Percentiles rank a stretch among this genome's conserved stretches.
These are phyloP conservation scores for Digitaria exilis DNA, from an alignment of 202 grass and related monocot genomes.

Conservation along the genomic window DNA sequence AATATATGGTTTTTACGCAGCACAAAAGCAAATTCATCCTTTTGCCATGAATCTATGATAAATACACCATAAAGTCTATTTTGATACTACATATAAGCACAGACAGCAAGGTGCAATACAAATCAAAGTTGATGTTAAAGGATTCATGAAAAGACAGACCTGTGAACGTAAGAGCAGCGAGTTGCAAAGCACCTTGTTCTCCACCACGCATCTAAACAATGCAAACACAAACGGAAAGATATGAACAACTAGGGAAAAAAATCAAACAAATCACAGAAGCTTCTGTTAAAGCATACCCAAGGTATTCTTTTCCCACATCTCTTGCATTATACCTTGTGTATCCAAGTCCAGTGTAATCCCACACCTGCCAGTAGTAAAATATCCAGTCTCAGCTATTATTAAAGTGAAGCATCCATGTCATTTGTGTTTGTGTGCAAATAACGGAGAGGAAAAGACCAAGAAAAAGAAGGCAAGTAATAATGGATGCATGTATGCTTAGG, in stretches of 20 bases:
- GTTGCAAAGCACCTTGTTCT: conserved; percentile 98
- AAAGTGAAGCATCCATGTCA: neutral
- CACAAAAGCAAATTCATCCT: neutral
- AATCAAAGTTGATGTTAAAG: conserved; percentile 18
- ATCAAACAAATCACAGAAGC: neutral
- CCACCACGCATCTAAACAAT: conserved; percentile 86
- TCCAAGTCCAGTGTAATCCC: conserved; percentile 97
- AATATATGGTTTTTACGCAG: neutral
- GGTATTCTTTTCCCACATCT: conserved; percentile 84
- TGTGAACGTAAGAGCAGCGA: conserved; percentile 75
- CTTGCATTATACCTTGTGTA: conserved; percentile 86
- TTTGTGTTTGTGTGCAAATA: neutral
- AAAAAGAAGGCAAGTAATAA: neutral
- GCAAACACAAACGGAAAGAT: conserved; percentile 12
- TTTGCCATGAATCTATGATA: conserved; percentile 9
- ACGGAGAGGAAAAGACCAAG: neutral
- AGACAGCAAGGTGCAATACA: neutral
- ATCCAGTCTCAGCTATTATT: conserved; percentile 21
- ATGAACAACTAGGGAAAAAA: neutral
- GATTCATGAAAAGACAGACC: conserved; percentile 44
- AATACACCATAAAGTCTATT: neutral
- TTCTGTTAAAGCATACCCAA: conserved; percentile 64
- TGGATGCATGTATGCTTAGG: neutral
- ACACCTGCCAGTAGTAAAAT: conserved; percentile 56
- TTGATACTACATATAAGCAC: neutral